phyloP scores from a whole-genome alignment of 352 stramenopile genomes.

The Phytophthora ohioensis region DNA sequence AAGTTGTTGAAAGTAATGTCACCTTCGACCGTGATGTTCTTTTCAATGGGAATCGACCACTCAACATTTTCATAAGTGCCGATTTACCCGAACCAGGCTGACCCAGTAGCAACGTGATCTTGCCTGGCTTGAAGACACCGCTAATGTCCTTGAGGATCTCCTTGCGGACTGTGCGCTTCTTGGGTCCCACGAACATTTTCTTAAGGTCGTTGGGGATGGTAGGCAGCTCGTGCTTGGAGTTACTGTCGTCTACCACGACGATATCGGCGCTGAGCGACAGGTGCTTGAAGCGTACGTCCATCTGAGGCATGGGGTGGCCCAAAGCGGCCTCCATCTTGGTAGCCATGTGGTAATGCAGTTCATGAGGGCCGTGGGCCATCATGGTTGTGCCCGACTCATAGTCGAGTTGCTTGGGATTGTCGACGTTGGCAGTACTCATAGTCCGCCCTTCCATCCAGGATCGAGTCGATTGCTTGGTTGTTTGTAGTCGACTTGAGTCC shows the following conservation, averaged over 20 bases:
- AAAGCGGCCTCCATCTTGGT: slow-evolving; percentile 37
- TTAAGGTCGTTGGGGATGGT: slow-evolving; percentile 45
- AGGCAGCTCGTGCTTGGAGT: slow-evolving; percentile 37
- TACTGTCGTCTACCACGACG: slow-evolving; percentile 36
- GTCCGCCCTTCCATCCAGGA: slow-evolving; percentile 6
- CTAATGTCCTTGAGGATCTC: slow-evolving; percentile 50
- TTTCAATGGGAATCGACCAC: slow-evolving; percentile 45
- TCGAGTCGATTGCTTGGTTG: neutral
- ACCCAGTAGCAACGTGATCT: slow-evolving; percentile 47
- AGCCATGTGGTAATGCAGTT: slow-evolving; percentile 42
- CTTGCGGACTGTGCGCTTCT: slow-evolving; percentile 40
- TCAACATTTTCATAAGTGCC: slow-evolving; percentile 51
- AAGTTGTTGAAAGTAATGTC: slow-evolving; percentile 52
- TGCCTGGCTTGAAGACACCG: slow-evolving; percentile 44
- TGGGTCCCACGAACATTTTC: slow-evolving; percentile 32
- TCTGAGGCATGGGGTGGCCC: slow-evolving; percentile 46
- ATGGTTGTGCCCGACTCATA: slow-evolving; percentile 37
- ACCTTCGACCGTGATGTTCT: slow-evolving; percentile 50
- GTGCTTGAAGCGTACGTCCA: slow-evolving; percentile 58
- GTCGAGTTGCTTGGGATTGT: slow-evolving; percentile 18
- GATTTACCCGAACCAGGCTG: slow-evolving; percentile 50
- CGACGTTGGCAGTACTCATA: neutral
- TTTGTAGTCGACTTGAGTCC: slow-evolving; percentile 7
- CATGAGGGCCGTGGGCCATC: slow-evolving; percentile 44
- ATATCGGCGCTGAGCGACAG: slow-evolving; percentile 51